Evolutionary conservation across 768 basidiomycete species (phyloP), one percentile per base, ranked within the genome.

Genomic region (Cystofilobasidium bisporidii): DNA sequence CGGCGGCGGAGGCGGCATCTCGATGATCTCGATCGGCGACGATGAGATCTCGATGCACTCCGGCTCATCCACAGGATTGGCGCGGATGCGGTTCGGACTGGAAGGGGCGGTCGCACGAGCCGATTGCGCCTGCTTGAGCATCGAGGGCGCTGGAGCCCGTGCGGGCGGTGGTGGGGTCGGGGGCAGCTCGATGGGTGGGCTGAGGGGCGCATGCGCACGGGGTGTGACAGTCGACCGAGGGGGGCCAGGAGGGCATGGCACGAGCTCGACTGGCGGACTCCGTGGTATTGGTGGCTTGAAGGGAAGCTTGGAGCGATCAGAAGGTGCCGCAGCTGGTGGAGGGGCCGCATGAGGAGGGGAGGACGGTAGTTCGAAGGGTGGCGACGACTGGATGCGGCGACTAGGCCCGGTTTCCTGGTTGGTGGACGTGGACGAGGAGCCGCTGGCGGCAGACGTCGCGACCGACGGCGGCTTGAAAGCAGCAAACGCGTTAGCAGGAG

Each of bases 31-130:
- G 28, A 56, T 32, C 4, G 53, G 53, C 28, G 53, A 56, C 6
- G 53, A 56, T 2, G 53, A 56, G 18, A 56, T 12, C 50, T 53
- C 50, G 50, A 53, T 53, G 50, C n/a, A 26, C 20, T 53, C 50
- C 10, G 18, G 4, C 50, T 53, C 24, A 17, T 53, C 50, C 6
- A 18, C 18, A 20, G 45, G 45, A 17, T 3, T 47, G 6, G 45
- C 17, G 45, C 17, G 45, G 45, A 17, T 17, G 6, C 15, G 45
- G 15, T 5, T 5, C 5, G 36, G 36, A 18, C 45, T 47, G 45
- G 43, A 43, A 3, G 43, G 43, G 3, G 43, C 20, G 43, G 43
- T 17, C 10, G 20, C 43, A 17, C 17, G 17, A 5, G 4, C 43
- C 3, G 10, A 17, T 15, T 43, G 43, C 14, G 43, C 9, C 14